These are phyloP conservation scores for Pseudogymnoascus verrucosus DNA, from an alignment of 2,329 filamentous ascomycete genomes.

Conservation along the genomic window DNA sequence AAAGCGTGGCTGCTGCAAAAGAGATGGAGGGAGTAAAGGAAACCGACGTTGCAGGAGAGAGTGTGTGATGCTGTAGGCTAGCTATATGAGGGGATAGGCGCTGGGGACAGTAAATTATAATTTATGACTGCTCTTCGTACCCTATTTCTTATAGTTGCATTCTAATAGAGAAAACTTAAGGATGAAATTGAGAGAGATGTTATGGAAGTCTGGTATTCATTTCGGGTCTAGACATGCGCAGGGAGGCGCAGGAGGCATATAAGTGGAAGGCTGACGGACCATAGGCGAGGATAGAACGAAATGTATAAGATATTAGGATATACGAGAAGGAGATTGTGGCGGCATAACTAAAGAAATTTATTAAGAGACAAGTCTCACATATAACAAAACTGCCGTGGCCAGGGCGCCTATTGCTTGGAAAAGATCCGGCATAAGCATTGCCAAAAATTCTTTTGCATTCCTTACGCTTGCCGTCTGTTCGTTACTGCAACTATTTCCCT, in stretches of 20 bases:
- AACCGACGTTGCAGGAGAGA: not conserved
- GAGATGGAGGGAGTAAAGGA: not conserved
- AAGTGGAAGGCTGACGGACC: not conserved
- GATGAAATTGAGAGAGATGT: not conserved
- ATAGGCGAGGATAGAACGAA: not conserved
- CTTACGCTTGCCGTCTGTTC: not conserved
- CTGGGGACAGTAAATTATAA: not conserved
- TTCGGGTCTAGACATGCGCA: not conserved
- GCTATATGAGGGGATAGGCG: conserved; percentile 33
- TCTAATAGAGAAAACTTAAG: not conserved
- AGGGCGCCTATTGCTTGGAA: not conserved
- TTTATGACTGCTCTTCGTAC: not conserved
- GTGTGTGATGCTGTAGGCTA: not conserved
- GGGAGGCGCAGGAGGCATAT: not conserved
- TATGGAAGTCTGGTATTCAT: not conserved
- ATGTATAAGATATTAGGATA: not conserved
- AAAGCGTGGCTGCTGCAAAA: not conserved
- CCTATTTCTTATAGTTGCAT: not conserved
- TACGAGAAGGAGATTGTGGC: not conserved
- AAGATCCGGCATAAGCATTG: not conserved
- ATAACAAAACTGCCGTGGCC: too few relatives aligned
- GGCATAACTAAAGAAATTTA: too few relatives aligned
- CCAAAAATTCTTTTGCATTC: not conserved
- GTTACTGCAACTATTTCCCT: not conserved
- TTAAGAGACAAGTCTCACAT: too few relatives aligned